Evolutionary conservation across 371 early-diverging fungal genomes (phyloP), one percentile per base, ranked within the genome.

Genomic region (Blakeslea trispora): DNA sequence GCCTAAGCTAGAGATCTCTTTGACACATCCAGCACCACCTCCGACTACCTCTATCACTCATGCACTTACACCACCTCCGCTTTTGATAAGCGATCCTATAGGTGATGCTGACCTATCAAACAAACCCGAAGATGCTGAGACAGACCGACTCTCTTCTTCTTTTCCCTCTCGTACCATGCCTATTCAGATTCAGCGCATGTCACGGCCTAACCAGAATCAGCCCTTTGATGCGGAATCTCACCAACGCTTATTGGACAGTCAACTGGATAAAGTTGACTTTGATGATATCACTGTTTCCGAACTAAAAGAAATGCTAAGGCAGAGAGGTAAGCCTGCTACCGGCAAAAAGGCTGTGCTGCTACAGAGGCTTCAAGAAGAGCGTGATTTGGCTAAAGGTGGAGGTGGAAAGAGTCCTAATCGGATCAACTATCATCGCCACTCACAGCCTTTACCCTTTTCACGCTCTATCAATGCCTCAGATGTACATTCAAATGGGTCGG

Each of bases 201-300:
- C 68, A 59, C 34, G 68, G 45, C 48, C 50, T 28, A 46, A 61
- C 47, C 46, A 59, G 28, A 49, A 51, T 21, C 72, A 68, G 54
- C 61, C 68, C n/a, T 48, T 74, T 42, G 75, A 75, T 21, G 63
- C 73, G 28, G 82, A 75, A 43, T 78, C 80, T 34, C 71, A 67
- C 15, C 71, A 75, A 44, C 72, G 71, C 15, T 59, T 70, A 45
- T 53, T 88, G 23, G 86, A 91, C 55, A 83, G 83, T 39, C 83
- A 82, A 32, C 77, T 91, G 48, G 81, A 75, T 19, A 79, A 75
- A 24, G 81, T 86, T 13, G 79, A 91, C 52, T 88, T 89, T 61
- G 83, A 88, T 21, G 91, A 91, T 61, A 83, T 91, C 35, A 91
- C 91, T 0, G 91, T 91, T 0, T 71, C 83, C 4, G 89, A 89